Evolutionary conservation across 441 rosid species (phyloP).

Genomic region (Gossypium schwendimanii): DNA sequence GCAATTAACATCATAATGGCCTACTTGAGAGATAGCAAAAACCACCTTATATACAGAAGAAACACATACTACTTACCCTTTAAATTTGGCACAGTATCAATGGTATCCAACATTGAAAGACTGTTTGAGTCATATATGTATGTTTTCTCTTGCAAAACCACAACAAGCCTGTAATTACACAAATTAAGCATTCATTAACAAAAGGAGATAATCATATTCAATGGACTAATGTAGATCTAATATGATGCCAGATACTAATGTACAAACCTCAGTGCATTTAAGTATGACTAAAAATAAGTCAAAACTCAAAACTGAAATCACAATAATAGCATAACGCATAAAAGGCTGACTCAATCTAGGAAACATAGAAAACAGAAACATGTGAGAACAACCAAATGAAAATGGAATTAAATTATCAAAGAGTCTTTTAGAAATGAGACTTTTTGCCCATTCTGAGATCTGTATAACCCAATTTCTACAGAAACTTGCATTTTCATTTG

Average conservation of each 20-base stretch:
- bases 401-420: background rate
- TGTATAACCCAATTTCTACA: background rate
- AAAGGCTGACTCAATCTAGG: background rate
- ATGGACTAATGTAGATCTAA: background rate
- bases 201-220: background rate
- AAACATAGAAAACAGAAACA: background rate
- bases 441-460: background rate
- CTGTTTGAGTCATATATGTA: slow-evolving; percentile 66
- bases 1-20: background rate
- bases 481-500: background rate
- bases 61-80: slow-evolving; percentile 43
- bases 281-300: background rate
- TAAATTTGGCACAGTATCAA: slow-evolving; percentile 67
- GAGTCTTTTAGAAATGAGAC: background rate
- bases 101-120: slow-evolving; percentile 64
- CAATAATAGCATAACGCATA: background rate
- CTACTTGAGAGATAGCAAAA: background rate
- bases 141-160: slow-evolving; percentile 77
- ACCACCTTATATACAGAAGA: slow-evolving; percentile 9
- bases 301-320: background rate
- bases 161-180: slow-evolving; percentile 56
- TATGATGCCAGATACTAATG: background rate
- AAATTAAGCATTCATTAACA: background rate
- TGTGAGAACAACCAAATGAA: background rate
- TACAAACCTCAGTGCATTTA: background rate